Conservation (phyloP, 2,329 filamentous ascomycete genomes). For the Xylariales sp. region DNA sequence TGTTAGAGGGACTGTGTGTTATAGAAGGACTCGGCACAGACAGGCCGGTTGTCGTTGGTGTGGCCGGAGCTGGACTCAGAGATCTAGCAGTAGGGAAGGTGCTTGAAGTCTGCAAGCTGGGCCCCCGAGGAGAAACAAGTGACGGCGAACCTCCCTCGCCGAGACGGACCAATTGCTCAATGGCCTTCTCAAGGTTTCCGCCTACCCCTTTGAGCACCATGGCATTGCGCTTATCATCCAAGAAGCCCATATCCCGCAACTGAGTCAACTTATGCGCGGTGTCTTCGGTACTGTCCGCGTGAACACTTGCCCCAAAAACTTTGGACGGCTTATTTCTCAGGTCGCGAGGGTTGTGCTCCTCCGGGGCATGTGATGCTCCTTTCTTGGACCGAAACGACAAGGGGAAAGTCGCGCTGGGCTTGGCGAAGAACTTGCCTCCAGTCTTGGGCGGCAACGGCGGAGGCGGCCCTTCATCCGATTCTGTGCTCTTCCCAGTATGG, state of each 20-base stretch:
- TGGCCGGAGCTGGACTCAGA: conserved; percentile 46
- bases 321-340: conserved; percentile 61
- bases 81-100: conserved; percentile 45
- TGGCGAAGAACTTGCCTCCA: conserved; percentile 54
- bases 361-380: conserved; percentile 27
- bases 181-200: conserved; percentile 79
- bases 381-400: conserved; percentile 59
- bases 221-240: conserved; percentile 74
- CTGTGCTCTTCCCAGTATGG: conserved; percentile 38
- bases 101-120: conserved; percentile 37
- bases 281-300: conserved; percentile 48
- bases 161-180: conserved; percentile 79
- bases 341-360: conserved; percentile 23
- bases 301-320: conserved; percentile 66
- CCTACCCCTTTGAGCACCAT: conserved; percentile 77
- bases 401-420: conserved; percentile 64
- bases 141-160: conserved; percentile 61
- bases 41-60: conserved; percentile 22
- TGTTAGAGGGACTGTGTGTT: conserved; percentile 43
- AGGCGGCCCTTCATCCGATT: conserved; percentile 53
- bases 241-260: conserved; percentile 88
- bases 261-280: conserved; percentile 72
- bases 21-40: conserved; percentile 22
- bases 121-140: conserved; percentile 28
- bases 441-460: conserved; percentile 62